A percentile compares a stretch with the other conserved stretches of the same genome.
Conservation (phyloP, 495 filamentous ascomycete genomes). For the Patellaria atrata region DNA sequence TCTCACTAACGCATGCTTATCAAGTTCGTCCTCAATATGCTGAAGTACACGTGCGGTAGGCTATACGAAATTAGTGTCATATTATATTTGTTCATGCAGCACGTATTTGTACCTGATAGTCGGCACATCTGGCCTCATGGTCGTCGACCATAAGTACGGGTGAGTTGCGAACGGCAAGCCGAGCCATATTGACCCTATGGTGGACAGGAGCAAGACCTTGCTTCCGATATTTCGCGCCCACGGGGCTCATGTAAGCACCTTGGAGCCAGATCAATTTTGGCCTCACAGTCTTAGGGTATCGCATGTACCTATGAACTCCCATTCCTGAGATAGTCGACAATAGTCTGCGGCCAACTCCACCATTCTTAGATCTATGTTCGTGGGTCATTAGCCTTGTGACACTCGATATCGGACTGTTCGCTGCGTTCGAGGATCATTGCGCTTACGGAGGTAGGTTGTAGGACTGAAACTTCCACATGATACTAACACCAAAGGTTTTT, state of each 20-base stretch:
- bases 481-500: constrained; percentile 69
- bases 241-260: constrained; percentile 58
- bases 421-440: background rate
- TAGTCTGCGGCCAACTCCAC: constrained; percentile 84
- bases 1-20: constrained; percentile 59
- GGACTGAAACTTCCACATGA: constrained; percentile 87
- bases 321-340: constrained; percentile 65
- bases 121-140: constrained; percentile 33
- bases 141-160: constrained; percentile 55
- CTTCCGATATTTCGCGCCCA: constrained; percentile 85
- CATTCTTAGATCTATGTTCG: constrained; percentile 84
- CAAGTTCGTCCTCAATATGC: constrained; percentile 22
- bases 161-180: constrained; percentile 48
- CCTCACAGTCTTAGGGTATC: background rate
- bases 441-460: constrained; percentile 52
- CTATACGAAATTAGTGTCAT: too few relatives aligned
- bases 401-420: background rate
- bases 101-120: constrained; percentile 35
- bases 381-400: constrained; percentile 30
- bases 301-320: constrained; percentile 54
- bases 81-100: too few relatives aligned
- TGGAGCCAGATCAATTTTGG: background rate
- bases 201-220: constrained; percentile 62
- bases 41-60: too few relatives aligned
- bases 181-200: constrained; percentile 59